phyloP scores from a whole-genome alignment of 192 early-diverging fungal genomes.

The Dissophora ornata region DNA sequence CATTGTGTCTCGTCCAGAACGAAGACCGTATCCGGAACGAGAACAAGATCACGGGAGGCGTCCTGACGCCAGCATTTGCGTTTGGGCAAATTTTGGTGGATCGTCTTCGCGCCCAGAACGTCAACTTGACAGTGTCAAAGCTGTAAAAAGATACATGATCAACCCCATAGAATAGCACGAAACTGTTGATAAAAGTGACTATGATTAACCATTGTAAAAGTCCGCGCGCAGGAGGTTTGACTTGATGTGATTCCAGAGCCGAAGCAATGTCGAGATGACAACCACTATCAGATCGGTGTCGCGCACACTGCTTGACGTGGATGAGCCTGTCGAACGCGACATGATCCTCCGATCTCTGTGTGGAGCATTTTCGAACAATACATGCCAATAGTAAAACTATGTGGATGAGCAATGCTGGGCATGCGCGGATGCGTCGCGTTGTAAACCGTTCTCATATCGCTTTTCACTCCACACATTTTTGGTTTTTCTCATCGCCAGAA shows the following conservation, averaged over 20 bases:
- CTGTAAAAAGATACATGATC: slow-evolving; percentile 22
- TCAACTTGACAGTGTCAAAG: slow-evolving; percentile 44
- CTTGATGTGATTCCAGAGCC: slow-evolving; percentile 30
- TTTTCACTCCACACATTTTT: too few species aligned
- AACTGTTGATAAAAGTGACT: too few species aligned
- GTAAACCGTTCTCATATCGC: too few species aligned
- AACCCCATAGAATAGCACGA: neutral
- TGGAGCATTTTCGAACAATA: neutral
- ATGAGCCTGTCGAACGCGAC: slow-evolving; percentile 26
- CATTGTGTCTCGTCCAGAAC: slow-evolving; percentile 76
- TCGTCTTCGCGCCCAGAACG: slow-evolving; percentile 72
- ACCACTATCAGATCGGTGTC: slow-evolving; percentile 32
- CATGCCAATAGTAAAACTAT: too few species aligned
- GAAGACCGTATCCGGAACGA: slow-evolving; percentile 58
- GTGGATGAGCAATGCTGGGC: too few species aligned
- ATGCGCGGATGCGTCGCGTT: too few species aligned
- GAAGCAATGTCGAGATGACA: slow-evolving; percentile 35
- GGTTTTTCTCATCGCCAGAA: too few species aligned
- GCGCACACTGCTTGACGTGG: slow-evolving; percentile 2
- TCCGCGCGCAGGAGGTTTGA: slow-evolving; percentile 33
- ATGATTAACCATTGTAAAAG: slow-evolving; percentile 23
- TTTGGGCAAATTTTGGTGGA: slow-evolving; percentile 79
- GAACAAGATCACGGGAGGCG: slow-evolving; percentile 70
- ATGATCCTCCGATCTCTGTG: slow-evolving; percentile 7
- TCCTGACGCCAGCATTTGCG: slow-evolving; percentile 83